Evolutionary conservation across 371 early-diverging fungal species (phyloP).

Genomic region (Mucor saturninus): DNA sequence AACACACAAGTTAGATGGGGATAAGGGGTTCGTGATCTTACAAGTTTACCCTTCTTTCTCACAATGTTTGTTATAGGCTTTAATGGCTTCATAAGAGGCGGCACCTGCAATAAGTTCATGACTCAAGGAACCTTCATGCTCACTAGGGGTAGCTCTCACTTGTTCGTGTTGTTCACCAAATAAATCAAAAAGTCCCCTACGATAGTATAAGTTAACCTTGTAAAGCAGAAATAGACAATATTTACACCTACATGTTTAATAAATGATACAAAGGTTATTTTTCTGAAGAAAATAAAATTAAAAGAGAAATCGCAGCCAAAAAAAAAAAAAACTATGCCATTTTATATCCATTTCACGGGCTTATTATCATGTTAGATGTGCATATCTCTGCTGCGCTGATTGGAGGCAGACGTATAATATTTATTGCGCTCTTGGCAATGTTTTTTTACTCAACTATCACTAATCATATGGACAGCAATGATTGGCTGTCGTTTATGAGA

Average conservation of each 20-base stretch:
- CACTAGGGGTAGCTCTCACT: constrained; percentile 23
- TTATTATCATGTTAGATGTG: background rate
- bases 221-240: no score
- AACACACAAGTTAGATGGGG: background rate
- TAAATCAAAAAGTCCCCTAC: constrained; percentile 47
- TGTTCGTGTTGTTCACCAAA: constrained; percentile 36
- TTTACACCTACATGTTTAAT: background rate
- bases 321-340: background rate
- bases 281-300: background rate
- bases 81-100: constrained; percentile 50
- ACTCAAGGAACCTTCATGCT: constrained; percentile 50
- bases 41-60: constrained; percentile 39
- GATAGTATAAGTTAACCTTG: background rate
- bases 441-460: background rate
- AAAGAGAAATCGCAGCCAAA: background rate
- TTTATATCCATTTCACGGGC: background rate
- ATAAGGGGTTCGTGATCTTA: background rate
- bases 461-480: background rate
- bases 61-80: constrained; percentile 55
- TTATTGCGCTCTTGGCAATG: constrained; percentile 6
- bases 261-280: background rate
- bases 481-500: constrained; percentile 12
- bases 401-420: background rate
- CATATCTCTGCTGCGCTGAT: background rate
- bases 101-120: constrained; percentile 64